Evolutionary conservation across 169 alveolate species (phyloP), one percentile per base, ranked within the genome.

Genomic region (Plasmodium vinckei): DNA sequence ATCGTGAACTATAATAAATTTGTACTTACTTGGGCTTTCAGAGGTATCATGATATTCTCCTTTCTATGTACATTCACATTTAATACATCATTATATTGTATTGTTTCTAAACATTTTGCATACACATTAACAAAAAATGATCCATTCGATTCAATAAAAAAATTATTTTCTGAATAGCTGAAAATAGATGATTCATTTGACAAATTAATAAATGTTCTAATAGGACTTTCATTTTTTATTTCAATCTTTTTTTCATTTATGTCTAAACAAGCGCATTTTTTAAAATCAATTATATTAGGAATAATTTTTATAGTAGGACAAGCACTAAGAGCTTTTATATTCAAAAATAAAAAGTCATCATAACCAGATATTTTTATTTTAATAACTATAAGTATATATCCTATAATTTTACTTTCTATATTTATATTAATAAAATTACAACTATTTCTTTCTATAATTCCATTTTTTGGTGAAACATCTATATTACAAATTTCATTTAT

Each of bases 171-270:
- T 21, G 72, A 77, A 64, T 25, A 77, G 6, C 33, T 63, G 75
- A 77, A 77, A 12, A 77, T 46, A n/a, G 88, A 21, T 49, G 23
- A 21, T 13, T 57, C 63, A 46, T 77, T 77, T 23, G 88, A 77
- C 47, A 77, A 64, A 23, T 25, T 77, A 23, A 77, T 77, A 77
- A 77, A 77, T 25, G 88, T 64, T 21, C n/a, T 77, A 64, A 77
- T 77, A 12, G 88, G 88, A n/a, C 88, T 77, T 77, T 77, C 88
- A 64, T 77, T 77, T 77, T 64, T 77, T 61, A 77, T 77, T 77
- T 77, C 88, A 63, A 77, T 63, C 2, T 15, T 21, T 33, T 77
- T 77, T 51, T 77, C 77, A 33, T 77, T 77, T 47, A 77, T 68
- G 46, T 77, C 88, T 77, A 77, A 63, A 47, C 88, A 77, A 57